Conservation (phyloP, 2,329 filamentous ascomycete genomes). For the Leptosphaerulina australis region DNA sequence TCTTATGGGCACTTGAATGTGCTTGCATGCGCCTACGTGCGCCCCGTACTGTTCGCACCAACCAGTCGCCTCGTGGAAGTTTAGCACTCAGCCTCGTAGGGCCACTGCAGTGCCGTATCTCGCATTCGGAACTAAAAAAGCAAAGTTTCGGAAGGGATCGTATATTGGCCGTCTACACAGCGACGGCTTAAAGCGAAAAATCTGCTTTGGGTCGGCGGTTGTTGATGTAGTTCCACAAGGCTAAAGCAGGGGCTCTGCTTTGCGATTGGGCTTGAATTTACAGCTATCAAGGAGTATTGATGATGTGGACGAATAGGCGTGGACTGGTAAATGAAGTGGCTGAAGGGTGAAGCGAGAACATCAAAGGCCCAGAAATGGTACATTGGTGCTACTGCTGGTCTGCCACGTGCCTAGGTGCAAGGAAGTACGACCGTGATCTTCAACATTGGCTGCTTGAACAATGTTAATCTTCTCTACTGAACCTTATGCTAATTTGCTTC, state of each 20-base stretch:
- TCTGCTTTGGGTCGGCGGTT: no score
- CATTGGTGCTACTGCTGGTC: no score
- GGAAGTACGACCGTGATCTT: no score
- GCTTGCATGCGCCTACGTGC: neutral
- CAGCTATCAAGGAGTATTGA: constrained; percentile 5
- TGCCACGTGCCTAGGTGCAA: no score
- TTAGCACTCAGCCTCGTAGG: constrained; percentile 1
- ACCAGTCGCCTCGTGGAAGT: constrained; percentile 1
- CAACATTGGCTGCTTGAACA: no score
- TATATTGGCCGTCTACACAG: neutral
- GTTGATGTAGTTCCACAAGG: neutral
- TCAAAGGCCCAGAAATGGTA: neutral
- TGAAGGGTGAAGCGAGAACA: constrained; percentile 8
- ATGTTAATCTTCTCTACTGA: no score
- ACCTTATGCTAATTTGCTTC: no score
- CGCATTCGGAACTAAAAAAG: constrained; percentile 7
- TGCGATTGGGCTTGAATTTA: neutral
- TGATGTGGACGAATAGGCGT: neutral
- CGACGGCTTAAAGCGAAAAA: constrained; percentile 5
- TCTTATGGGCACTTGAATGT: neutral
- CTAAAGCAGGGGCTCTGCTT: neutral
- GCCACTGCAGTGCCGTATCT: neutral
- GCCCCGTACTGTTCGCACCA: neutral
- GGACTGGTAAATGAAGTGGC: constrained; percentile 7
- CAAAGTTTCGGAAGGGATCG: constrained; percentile 6